A percentile compares a stretch with the other conserved stretches of the same genome.
Conservation (phyloP, 805 yeast genomes). For the Barnettozyma siamensis region DNA sequence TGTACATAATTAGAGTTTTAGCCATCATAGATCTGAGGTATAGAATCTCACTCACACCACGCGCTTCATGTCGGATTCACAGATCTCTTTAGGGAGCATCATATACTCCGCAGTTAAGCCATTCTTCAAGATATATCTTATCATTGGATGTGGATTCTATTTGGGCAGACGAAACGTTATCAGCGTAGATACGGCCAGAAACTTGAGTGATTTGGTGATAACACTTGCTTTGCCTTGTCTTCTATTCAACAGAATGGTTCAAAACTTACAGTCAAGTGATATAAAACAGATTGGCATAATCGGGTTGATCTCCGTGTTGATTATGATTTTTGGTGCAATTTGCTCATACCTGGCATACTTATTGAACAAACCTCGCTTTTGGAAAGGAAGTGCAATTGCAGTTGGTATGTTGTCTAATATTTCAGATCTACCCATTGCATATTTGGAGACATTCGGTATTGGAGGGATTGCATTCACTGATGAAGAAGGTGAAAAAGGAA, state of each 20-base stretch:
- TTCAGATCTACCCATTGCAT: constrained; percentile 74
- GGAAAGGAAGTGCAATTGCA: constrained; percentile 66
- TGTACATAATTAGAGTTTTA: too few species aligned
- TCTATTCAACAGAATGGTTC: constrained; percentile 57
- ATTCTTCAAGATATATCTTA: constrained; percentile 66
- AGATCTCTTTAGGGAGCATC: constrained; percentile 19
- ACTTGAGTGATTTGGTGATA: constrained; percentile 58
- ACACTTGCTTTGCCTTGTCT: constrained; percentile 61
- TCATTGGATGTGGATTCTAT: constrained; percentile 59
- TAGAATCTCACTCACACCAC: too few species aligned
- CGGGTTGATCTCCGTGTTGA: constrained; percentile 42
- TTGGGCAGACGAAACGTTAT: constrained; percentile 55
- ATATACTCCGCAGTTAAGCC: constrained; percentile 67
- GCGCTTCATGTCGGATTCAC: neutral
- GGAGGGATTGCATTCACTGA: constrained; percentile 38
- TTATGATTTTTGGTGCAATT: constrained; percentile 44
- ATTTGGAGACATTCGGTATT: constrained; percentile 57
- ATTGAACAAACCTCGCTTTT: constrained; percentile 42
- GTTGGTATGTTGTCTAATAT: constrained; percentile 73
- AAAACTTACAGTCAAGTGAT: constrained; percentile 55
- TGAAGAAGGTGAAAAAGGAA: constrained; percentile 65
- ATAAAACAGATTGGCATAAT: constrained; percentile 67
- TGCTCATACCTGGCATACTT: constrained; percentile 31
- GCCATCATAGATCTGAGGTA: too few species aligned
- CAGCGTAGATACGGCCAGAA: constrained; percentile 55